Evolutionary conservation across 192 early-diverging fungal genomes (phyloP).

Genomic region (Backusella luteola): DNA sequence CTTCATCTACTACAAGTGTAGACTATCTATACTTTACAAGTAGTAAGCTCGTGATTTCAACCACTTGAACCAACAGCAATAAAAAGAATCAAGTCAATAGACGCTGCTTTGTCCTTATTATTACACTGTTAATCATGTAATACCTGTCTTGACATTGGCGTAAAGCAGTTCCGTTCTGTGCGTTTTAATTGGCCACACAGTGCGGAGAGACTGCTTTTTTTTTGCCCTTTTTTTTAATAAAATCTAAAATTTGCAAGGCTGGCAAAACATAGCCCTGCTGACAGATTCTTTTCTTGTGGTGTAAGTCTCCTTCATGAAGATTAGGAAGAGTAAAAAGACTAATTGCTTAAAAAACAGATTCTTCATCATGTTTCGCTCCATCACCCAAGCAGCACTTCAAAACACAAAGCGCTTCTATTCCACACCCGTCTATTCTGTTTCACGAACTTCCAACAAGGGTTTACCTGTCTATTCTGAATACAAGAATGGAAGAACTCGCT

Average conservation of each 20-base stretch:
- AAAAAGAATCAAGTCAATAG: no score
- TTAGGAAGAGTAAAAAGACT: not conserved
- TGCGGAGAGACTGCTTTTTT: constrained; percentile 7
- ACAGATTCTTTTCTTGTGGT: not conserved
- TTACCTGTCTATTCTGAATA: constrained; percentile 73
- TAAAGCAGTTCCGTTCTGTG: not conserved
- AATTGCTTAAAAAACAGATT: not conserved
- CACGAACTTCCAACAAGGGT: constrained; percentile 56
- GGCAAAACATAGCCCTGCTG: constrained; percentile 2
- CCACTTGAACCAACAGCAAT: no score
- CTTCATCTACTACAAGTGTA: no score
- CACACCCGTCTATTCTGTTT: constrained; percentile 54
- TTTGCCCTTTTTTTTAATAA: not conserved
- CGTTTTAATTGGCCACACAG: not conserved
- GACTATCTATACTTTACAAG: no score
- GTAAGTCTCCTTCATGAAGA: not conserved
- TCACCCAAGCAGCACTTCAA: not conserved
- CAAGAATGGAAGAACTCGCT: constrained; percentile 63
- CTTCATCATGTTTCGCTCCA: constrained; percentile 25
- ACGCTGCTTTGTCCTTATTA: no score
- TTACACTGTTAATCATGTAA: no score
- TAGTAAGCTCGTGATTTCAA: no score
- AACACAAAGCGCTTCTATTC: constrained; percentile 26
- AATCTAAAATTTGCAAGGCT: not conserved
- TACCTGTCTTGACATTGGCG: not conserved